phyloP scores from a whole-genome alignment of 192 early-diverging fungal species.

The Paraglomus occultum region DNA sequence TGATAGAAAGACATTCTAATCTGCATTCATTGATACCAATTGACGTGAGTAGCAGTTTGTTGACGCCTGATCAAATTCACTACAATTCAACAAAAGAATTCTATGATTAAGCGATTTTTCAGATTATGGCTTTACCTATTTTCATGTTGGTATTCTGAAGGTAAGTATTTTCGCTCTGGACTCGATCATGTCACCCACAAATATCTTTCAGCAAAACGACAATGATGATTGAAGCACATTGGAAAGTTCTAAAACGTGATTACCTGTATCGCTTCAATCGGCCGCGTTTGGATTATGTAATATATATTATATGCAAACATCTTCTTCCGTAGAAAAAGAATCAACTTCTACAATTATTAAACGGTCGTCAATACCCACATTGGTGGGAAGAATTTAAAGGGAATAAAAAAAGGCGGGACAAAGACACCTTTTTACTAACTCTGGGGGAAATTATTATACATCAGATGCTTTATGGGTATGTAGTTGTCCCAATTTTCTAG shows the following conservation, averaged over 20 bases:
- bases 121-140: background rate
- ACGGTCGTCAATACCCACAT: background rate
- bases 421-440: too few species aligned
- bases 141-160: background rate
- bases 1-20: background rate
- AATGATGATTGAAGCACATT: background rate
- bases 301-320: background rate
- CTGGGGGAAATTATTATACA: too few species aligned
- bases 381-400: too few species aligned
- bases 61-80: too few species aligned
- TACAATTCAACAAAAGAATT: too few species aligned
- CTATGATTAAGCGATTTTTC: background rate
- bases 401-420: too few species aligned
- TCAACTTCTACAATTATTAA: background rate
- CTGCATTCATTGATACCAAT: background rate
- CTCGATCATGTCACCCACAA: background rate
- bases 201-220: background rate
- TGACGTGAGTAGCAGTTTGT: background rate
- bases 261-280: background rate
- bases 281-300: background rate
- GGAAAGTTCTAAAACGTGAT: conserved; percentile 1
- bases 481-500: too few species aligned
- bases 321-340: background rate
- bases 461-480: too few species aligned
- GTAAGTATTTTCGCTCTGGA: background rate